Evolutionary conservation across 2,329 filamentous ascomycete genomes (phyloP), one percentile per base, ranked within the genome.

Genomic region (Talaromyces sp.): DNA sequence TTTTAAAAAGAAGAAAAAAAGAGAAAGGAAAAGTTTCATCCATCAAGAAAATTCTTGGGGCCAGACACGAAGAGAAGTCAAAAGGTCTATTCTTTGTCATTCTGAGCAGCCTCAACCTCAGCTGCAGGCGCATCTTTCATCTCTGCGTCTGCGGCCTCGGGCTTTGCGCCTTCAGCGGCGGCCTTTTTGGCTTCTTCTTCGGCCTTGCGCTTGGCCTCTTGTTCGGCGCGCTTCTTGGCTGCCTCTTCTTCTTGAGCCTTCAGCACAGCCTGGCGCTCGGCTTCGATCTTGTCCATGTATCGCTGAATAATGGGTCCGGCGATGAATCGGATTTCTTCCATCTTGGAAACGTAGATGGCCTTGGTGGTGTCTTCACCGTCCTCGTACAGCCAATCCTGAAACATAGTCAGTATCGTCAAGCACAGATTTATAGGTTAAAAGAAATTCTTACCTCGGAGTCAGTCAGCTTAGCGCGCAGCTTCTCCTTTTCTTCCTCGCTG

Each of bases 301-400:
- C 93, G 90, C 81, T 96, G 92, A 65, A 92, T 86, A 71, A 99
- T 91, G 61, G 94, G 93, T 17, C 92, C 94, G 53, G 92, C 90
- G 70, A 96, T 84, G 67, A 90, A 86, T 68, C 91, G 90, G 75
- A 99, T 92, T 77, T 99, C 94, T 65, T 97, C 94, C 77, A 94
- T 88, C 86, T 97, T 99, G 79, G 91, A 85, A 63, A 95, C 81
- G 79, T 99, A 99, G 71, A 94, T 85, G 58, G 90, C 92, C 84
- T 97, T 97, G 71, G 89, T 89, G 66, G 92, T 86, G 75, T 99
- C 94, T 65, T 97, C 92, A 62, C 94, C 94, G 59, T 97, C 94
- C 58, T 97, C 93, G 77, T 97, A 97, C 63, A 99, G 84, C 94
- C 94, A 99, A 74, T 99, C 92, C 93, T 97, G 50, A 50, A 9